Evolutionary conservation across 345 rosid genomes (phyloP).

Genomic region (Lepidium didymum): DNA sequence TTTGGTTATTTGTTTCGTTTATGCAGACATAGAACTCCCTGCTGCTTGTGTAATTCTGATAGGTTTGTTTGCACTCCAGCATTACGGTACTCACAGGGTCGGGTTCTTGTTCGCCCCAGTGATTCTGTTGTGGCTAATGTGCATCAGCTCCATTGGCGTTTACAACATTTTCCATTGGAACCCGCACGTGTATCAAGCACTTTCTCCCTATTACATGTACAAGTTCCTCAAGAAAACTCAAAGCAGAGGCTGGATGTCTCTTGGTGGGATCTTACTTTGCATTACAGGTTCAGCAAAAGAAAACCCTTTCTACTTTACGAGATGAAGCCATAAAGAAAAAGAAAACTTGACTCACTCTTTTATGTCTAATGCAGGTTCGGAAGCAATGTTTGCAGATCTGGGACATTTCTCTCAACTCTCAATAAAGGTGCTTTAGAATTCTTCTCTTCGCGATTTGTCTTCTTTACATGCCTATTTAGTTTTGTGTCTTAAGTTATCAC

Average conservation of each 20-base stretch:
- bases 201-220: constrained; percentile 76
- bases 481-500: not conserved
- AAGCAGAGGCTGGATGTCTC: constrained; percentile 78
- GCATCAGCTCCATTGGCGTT: constrained; percentile 70
- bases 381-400: constrained; percentile 97
- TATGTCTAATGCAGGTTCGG: constrained; percentile 46
- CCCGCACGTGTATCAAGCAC: constrained; percentile 79
- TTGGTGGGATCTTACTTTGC: constrained; percentile 82
- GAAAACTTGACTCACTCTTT: not conserved
- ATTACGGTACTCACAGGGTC: constrained; percentile 82
- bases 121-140: constrained; percentile 66
- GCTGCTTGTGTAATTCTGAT: constrained; percentile 72
- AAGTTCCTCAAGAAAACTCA: constrained; percentile 74
- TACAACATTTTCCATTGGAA: constrained; percentile 79
- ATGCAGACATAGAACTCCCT: constrained; percentile 74
- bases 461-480: not conserved
- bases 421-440: constrained; percentile 47
- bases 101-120: constrained; percentile 90
- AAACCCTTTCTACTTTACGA: not conserved
- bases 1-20: not conserved
- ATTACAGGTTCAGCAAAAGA: constrained; percentile 47
- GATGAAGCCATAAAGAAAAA: not conserved
- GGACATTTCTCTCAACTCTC: constrained; percentile 89
- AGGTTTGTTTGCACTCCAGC: constrained; percentile 84
- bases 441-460: not conserved